Evolutionary conservation across 257 asterid species (phyloP), one percentile per base, ranked within the genome.

Genomic region (Parsonsia alboflavescens): DNA sequence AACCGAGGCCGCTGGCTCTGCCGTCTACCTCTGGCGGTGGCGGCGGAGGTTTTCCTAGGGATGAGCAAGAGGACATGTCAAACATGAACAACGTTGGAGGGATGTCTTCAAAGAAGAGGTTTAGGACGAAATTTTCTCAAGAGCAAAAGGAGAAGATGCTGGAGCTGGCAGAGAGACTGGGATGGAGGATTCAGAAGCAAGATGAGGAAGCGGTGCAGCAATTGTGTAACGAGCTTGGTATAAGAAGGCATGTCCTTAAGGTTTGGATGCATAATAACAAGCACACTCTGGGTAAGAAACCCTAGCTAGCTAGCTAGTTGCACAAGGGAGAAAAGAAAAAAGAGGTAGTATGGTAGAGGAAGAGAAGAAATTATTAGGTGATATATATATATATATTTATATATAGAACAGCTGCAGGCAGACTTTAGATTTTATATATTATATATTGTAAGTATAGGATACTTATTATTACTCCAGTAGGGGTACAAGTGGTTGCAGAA

Each of bases 191-290:
- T 64, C 92, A 88, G 81, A 89, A 86, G 6, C 89, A 88, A 28
- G 93, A 89, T 71, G 96, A 89, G 10, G 97, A 88, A 57, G 21
- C 76, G 0, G 93, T 91, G 74, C 89, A 82, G 80, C 79, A 83
- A 8, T 82, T 91, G 59, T 91, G 97, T 58, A 80, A 75, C 13
- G 96, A 89, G 58, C 8, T 81, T 74, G 93, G 92, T 1, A 76
- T 89, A 72, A 84, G 80, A 78, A 89, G 95, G 81, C 91, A 90
- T 16, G 97, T 90, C 68, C 87, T 90, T 33, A 90, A 89, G 78
- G 96, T 91, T 44, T 91, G 97, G 97, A 91, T 91, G 96, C 97
- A 91, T 75, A 91, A 91, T 81, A 89, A 91, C 84, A 91, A 89
- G 79, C 82, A 85, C 85, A 88, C 91, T 46, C 88, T 86, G 76